Conservation (phyloP, 1,284 basidiomycete species). For the Sporisorium exsertum region DNA sequence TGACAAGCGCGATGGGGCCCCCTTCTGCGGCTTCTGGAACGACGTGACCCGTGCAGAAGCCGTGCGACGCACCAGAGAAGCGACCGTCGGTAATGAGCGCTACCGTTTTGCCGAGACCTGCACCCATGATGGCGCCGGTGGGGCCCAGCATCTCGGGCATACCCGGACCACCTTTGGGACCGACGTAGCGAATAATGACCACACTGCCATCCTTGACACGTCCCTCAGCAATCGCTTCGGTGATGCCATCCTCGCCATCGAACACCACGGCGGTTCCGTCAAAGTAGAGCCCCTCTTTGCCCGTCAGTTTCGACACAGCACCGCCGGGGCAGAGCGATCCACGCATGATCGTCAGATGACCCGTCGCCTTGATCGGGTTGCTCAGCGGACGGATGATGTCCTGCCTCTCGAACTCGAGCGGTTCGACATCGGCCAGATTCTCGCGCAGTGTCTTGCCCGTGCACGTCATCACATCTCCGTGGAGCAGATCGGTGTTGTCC, state of each 20-base stretch:
- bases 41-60: constrained; percentile 89
- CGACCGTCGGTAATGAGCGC: constrained; percentile 96
- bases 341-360: constrained; percentile 88
- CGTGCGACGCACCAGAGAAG: constrained; percentile 82
- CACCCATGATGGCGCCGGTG: constrained; percentile 74
- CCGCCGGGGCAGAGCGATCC: constrained; percentile 90
- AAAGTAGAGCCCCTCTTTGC: constrained; percentile 91
- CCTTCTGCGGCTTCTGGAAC: constrained; percentile 91
- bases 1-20: constrained; percentile 88
- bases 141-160: constrained; percentile 94
- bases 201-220: constrained; percentile 89
- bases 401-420: constrained; percentile 75
- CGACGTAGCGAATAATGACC: constrained; percentile 87
- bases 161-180: constrained; percentile 90
- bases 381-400: constrained; percentile 85
- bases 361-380: constrained; percentile 87
- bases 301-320: constrained; percentile 94
- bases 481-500: constrained; percentile 78
- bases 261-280: constrained; percentile 79
- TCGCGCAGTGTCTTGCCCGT: constrained; percentile 88
- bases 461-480: constrained; percentile 87
- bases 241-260: constrained; percentile 83
- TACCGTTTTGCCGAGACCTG: constrained; percentile 88
- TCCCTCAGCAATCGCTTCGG: constrained; percentile 82
- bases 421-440: constrained; percentile 84